Evolutionary conservation across 441 rosid species (phyloP), one percentile per base, ranked within the genome.

Genomic region (Corymbia calophylla): DNA sequence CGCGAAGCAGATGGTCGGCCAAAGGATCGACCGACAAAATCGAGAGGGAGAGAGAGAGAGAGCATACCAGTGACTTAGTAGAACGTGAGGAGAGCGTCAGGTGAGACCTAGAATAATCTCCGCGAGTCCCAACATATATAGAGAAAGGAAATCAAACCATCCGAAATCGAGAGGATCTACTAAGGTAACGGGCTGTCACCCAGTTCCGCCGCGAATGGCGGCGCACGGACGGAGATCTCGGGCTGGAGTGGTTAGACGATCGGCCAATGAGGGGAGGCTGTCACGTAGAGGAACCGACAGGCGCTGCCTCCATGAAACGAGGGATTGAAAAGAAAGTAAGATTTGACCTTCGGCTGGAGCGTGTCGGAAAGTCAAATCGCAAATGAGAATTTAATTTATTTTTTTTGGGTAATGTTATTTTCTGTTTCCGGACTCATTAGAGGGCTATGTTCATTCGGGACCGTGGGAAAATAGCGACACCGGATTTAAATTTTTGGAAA

Each of bases 111-210:
- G 85, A 31, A 70, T 2, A 25, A 51, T 53, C 21, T 18, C 21
- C 16, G 35, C 21, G 21, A n/a, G 21, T 35, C 3, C 8, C 7
- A 31, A 8, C 73, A 15, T n/a, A 64, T 0, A 64, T 1, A 64
- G 19, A 32, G 0, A n/a, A 64, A 7, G 5, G 2, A 0, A 7
- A 4, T 3, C 32, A 0, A 7, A 4, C 2, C 32, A 14, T 64
- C 19, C 5, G 35, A 6, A 13, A 12, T 5, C 16, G 16, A 27
- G 66, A 0, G 53, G 13, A 27, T 8, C 15, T 9, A 11, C 82
- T 10, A 73, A 73, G 14, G 0, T 73, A n/a, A 5, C 49, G 25
- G 29, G 15, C 51, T 44, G 84, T 77, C 84, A 39, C 51, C 49
- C n/a, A 5, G 49, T 0, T 3, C 0, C 3, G 0, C 3, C 6